Percentiles rank a stretch among this genome's conserved stretches.
These are phyloP conservation scores for Harringtonia aguacate DNA, from an alignment of 2,329 filamentous ascomycete species.

Conservation along the genomic window DNA sequence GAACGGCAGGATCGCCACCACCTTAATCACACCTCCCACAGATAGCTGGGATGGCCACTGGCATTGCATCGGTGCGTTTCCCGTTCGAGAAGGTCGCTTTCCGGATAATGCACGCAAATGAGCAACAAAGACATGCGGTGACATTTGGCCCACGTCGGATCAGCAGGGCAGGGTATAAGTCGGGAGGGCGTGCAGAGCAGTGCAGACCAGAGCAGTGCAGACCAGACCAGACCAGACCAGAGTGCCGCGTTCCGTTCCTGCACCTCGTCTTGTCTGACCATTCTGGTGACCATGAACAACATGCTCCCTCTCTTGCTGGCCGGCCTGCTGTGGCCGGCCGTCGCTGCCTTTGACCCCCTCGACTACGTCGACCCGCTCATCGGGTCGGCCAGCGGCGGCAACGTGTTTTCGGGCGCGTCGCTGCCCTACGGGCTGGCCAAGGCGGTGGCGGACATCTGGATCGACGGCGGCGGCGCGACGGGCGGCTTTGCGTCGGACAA, in stretches of 20 bases:
- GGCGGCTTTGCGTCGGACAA: constrained; percentile 36
- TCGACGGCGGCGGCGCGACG: constrained; percentile 24
- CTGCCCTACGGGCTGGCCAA: constrained; percentile 46
- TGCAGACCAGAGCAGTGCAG: too few relatives aligned
- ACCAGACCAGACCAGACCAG: too few relatives aligned
- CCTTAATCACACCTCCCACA: too few relatives aligned
- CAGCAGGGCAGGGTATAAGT: too few relatives aligned
- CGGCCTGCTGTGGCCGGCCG: neutral
- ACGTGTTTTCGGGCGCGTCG: constrained; percentile 46
- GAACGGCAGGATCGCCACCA: too few relatives aligned
- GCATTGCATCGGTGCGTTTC: neutral
- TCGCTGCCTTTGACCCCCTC: constrained; percentile 12
- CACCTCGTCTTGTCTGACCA: too few relatives aligned
- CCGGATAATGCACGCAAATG: too few relatives aligned
- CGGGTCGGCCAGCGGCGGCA: constrained; percentile 43
- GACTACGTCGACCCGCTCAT: constrained; percentile 35
- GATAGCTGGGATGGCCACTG: too few relatives aligned
- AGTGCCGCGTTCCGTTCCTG: too few relatives aligned
- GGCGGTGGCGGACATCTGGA: constrained; percentile 39
- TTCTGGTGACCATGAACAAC: neutral
- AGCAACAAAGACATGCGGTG: too few relatives aligned
- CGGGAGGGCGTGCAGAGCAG: too few relatives aligned
- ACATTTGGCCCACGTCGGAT: too few relatives aligned
- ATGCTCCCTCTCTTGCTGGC: neutral
- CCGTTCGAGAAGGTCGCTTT: neutral